Evolutionary conservation across 2,329 filamentous ascomycete species (phyloP), one percentile per base, ranked within the genome.

Genomic region (Fusarium pseudograminearum): DNA sequence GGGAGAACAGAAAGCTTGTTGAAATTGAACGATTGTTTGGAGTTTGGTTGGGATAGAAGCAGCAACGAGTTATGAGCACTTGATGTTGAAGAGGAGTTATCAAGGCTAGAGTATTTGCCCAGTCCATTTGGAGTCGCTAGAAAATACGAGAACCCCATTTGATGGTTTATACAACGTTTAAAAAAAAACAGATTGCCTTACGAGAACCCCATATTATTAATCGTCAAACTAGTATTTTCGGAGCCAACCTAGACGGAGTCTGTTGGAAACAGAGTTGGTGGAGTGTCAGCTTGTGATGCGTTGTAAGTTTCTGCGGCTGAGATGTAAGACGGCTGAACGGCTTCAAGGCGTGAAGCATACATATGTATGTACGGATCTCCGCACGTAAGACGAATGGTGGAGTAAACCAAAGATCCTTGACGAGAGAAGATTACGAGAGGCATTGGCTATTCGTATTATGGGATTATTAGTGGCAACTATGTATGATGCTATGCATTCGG

Each of bases 321-420:
- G 22, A 54, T 44, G 33, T 48, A 44, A 34, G 54, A 46, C 20
- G 58, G 61, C 26, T 63, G 36, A 40, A 28, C 33, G 33, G 48
- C 33, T 51, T 40, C 11, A 38, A 10, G n/a, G 22, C 46, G 45
- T 33, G 28, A 38, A 47, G 22, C 42, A 18, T 50, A 50, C 28
- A 4, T 31, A 45, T 57, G 45, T 46, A 65, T 14, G n/a, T 40
- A 56, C 53, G 42, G 31, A 53, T 51, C n/a, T 51, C 48, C 48
- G 33, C 20, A 57, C 10, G 61, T 54, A 55, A 65, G 47, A 65
- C 61, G 41, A 54, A 28, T 16, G 26, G 61, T 55, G 61, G 54
- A 65, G 47, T 36, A 47, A 33, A 24, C n/a, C 20, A 42, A 51
- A 52, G 24, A 33, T 41, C 48, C 38, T 22, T 47, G 50, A 36